Evolutionary conservation across 1,139 yeast genomes (phyloP), one percentile per base, ranked within the genome.

Genomic region (Pneumocystis oryctolagi): DNA sequence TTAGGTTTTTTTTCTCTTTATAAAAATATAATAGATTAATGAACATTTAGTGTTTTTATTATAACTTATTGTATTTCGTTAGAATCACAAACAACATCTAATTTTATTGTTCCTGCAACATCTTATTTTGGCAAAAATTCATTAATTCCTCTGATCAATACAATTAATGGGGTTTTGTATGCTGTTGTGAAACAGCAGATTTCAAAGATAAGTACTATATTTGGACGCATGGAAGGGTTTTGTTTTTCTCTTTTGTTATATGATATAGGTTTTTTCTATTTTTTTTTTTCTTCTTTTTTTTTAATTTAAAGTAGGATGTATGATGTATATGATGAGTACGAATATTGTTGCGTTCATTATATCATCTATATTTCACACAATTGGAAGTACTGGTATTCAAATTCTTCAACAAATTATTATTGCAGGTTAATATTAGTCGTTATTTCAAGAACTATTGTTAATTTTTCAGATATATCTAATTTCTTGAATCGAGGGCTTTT

Each of bases 331-430:
- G 55, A 47, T 47, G 30, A 47, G 90, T 5, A 78, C 77, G 66
- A 82, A 83, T 68, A 82, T 86, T 42, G 80, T 82, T 66, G 76
- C 83, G 53, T 85, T 82, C 69, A 85, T 89, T 62, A 92, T 85
- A 20, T 94, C 92, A 68, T 80, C 88, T 0, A 82, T 85, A 35
- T 75, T 87, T 64, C 85, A 83, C 73, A 85, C 83, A 69, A 75
- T 84, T 67, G 94, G 95, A 5, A 84, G 79, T 71, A 81, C 86
- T 42, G 79, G 79, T 16, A 70, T 74, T 65, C 72, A 73, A 65
- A 71, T 73, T 42, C 72, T 74, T 69, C 73, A 73, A 64, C 76
- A 73, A 65, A 70, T 76, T 34, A 74, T 76, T 64, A 74, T 76
- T 58, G 77, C 78, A 14, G 66, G 65, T 64, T 20, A 42, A 58